phyloP scores from a whole-genome alignment of 345 rosid species.

The Rhizophora apiculata region DNA sequence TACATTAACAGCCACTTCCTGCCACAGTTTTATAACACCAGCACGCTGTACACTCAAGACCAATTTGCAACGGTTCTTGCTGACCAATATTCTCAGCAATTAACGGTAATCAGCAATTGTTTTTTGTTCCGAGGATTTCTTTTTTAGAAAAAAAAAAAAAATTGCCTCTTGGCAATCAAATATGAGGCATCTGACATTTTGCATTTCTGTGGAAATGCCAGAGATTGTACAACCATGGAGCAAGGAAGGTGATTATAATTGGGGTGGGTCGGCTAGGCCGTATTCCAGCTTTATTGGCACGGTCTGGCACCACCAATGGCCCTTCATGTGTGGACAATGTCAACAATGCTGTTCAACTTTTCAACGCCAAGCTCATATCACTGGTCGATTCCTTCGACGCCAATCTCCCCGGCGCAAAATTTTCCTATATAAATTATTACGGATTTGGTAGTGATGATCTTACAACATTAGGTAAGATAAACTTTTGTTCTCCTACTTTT shows the following conservation, averaged over 20 bases:
- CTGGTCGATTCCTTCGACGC: constrained; percentile 20
- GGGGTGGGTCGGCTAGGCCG: constrained; percentile 34
- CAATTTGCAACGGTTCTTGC: constrained; percentile 30
- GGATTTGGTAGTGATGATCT: too few relatives aligned
- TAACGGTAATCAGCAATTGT: constrained; percentile 13
- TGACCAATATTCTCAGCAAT: constrained; percentile 11
- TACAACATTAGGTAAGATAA: too few relatives aligned
- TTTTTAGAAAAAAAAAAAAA: too few relatives aligned
- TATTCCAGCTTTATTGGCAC: constrained; percentile 15
- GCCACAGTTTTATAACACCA: neutral
- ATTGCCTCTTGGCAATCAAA: too few relatives aligned
- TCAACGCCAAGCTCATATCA: constrained; percentile 22
- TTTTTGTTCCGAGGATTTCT: neutral
- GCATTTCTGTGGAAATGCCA: neutral
- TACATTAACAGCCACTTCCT: constrained; percentile 17
- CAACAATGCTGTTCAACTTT: constrained; percentile 25
- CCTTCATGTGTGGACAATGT: constrained; percentile 27
- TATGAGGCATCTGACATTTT: too few relatives aligned
- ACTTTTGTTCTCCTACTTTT: too few relatives aligned
- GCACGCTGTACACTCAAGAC: constrained; percentile 19
- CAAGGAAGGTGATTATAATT: constrained; percentile 31
- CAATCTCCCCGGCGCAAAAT: constrained; percentile 8
- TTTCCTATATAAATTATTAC: constrained; percentile 12
- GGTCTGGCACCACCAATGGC: constrained; percentile 14
- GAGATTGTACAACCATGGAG: constrained; percentile 28